Evolutionary conservation across 495 filamentous ascomycete species (phyloP), one percentile per base, ranked within the genome.

Genomic region (Penicillium coffeae): DNA sequence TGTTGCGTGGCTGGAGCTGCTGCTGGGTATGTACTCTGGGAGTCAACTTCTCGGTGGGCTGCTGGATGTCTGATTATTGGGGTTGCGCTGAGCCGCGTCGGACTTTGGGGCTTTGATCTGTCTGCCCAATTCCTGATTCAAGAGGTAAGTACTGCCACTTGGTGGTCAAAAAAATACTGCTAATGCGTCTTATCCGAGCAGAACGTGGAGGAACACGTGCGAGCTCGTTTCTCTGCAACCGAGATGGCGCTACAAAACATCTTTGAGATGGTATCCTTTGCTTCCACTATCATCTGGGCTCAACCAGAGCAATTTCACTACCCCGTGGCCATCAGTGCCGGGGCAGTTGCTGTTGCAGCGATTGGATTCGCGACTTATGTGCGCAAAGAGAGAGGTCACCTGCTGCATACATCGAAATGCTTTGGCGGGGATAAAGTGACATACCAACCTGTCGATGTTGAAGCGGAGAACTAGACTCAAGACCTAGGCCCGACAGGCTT

Each of bases 71-170:
- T 87, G 12, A 73, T 78, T 2, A 62, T 55, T 3, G 80, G 77
- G 0, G 75, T 81, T 0, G 72, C 75, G 0, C 21, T 84, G 9
- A 87, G 83, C 44, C 71, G 86, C 0, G 30, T 86, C 5, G 85
- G 86, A 0, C 68, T 89, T 0, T 82, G 85, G 77, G 81, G 83
- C 0, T 88, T 82, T 48, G 86, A 89, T 56, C 65, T 89, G 1
- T 79, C 72, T 21, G 78, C 70, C 7, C 86, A 89, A 54, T 71
- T 73, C 38, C 72, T 88, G 10, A 69, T 88, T 0, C 86, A 88
- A 58, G 82, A 84, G 52, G 82, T 83, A 55, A 55, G 72, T 62
- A 14, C 42, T 32, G 37, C 8, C 22, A 33, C 14, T 22, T 44
- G n/a, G n/a, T n/a, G n/a, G n/a, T n/a, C n/a, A n/a, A n/a, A n/a